Base-by-base conservation (phyloP, 441 rosid species). In the Adansonia gregorii region DNA sequence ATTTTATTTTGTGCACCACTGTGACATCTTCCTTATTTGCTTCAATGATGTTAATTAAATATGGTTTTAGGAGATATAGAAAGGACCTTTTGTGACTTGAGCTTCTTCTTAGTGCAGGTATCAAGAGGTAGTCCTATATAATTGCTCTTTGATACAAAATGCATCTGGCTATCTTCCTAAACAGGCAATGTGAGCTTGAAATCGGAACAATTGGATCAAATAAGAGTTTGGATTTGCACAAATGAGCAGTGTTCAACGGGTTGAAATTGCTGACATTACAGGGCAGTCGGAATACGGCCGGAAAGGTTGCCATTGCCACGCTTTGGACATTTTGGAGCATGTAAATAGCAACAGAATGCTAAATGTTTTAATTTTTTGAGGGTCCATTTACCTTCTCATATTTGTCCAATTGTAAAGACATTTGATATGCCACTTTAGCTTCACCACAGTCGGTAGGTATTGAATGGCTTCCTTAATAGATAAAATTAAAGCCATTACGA, bases 71-170 rank as follows among this genome's bases (percentile, higher is more conserved):
- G 79, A 73, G 74, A 70, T n/a, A 48, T 45, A 15, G 17, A 27
- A 78, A 56, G 76, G 41, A 46, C 65, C 27, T 71, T 4, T 45
- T 55, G 52, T 86, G 81, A 82, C 80, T 75, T 14, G 74, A 65
- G 31, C 45, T 11, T 64, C 64, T 11, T 31, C 35, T 3, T 52
- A 78, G 43, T 75, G 85, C 87, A 87, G 90, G 82, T 81, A 77
- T 83, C 85, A 9, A 83, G 80, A 79, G 88, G 75, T 48, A 84
- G 88, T 74, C 88, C 88, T 3, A 79, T 82, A 82, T 87, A 76
- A 72, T 78, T 55, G 45, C 43, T 41, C 52, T 43, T 17, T 55
- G 35, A 27, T 68, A 27, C 35, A 41, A 2, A 65, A 71, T 46
- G 59, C 31, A 8, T 63, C 12, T 22, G 35, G 64, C 20, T 24